Evolutionary conservation across 169 alveolate genomes (phyloP), one percentile per base, ranked within the genome.

Genomic region (Plasmodium reichenowi): DNA sequence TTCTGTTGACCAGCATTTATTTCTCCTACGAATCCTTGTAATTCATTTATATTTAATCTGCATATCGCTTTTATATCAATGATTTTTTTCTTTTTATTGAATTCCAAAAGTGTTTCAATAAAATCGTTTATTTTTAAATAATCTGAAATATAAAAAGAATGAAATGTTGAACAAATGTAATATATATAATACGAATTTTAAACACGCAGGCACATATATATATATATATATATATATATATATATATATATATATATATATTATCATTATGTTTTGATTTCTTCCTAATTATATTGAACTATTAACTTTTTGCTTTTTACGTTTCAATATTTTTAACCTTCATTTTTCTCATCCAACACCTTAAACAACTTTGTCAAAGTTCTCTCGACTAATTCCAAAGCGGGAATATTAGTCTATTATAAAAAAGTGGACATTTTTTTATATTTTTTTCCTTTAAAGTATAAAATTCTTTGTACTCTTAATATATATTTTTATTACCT

Each of bases 21-120:
- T 63, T 85, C 92, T 59, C 87, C 92, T 47, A 85, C 92, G 12
- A 85, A 85, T 3, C 92, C 92, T 70, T 85, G 92, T 32, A 85
- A 29, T 63, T 85, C 92, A n/a, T 62, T 45, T 85, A 71, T 68
- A 58, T 74, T 85, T 63, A 85, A 64, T 64, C 72, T 85, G 60
- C 92, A 85, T 71, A 85, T 85, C 70, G 71, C 92, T 56, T 85
- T 85, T 26, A 85, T 85, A 48, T 85, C 92, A 20, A 85, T 85
- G 12, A 85, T 85, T 71, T 85, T 85, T 29, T 85, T 85, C 59
- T 85, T 85, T 56, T 85, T 43, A 59, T 85, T 85, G 7, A 74
- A 70, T 29, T 85, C 92, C n/a, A 85, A 59, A 9, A 85, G 47
- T 15, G 87, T 85, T 85, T 85, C 87, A 63, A 85, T 85, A 58